Evolutionary conservation across 1,284 basidiomycete species (phyloP).

Genomic region (Pterula multifida): DNA sequence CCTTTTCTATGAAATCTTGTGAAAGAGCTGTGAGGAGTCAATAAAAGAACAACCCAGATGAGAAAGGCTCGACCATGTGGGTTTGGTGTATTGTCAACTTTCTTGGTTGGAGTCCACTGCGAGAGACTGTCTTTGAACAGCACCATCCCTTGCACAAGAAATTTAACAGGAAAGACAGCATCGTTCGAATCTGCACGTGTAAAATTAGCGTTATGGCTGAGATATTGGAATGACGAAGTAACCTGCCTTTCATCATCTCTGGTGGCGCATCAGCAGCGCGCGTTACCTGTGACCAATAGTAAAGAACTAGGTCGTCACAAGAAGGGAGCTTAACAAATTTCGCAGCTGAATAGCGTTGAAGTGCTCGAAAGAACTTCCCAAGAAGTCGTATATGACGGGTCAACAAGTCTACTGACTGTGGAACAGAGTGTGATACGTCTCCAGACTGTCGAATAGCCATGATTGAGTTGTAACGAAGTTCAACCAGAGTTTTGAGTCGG

Average conservation of each 20-base stretch:
- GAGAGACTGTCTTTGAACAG: slow-evolving; percentile 77
- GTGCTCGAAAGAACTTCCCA: slow-evolving; percentile 65
- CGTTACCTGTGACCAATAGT: slow-evolving; percentile 68
- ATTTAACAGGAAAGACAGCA: slow-evolving; percentile 63
- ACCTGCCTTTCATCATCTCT: slow-evolving; percentile 44
- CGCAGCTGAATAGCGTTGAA: slow-evolving; percentile 49
- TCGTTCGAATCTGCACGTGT: slow-evolving; percentile 38
- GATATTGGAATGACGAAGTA: background rate
- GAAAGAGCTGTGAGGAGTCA: slow-evolving; percentile 45
- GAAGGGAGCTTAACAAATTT: slow-evolving; percentile 53
- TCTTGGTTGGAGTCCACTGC: slow-evolving; percentile 56
- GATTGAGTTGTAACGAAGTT: slow-evolving; percentile 21
- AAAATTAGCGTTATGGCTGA: background rate
- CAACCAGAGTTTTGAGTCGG: slow-evolving; percentile 41
- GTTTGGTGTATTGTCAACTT: slow-evolving; percentile 41
- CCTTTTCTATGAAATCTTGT: slow-evolving; percentile 64
- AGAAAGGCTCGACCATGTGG: slow-evolving; percentile 34
- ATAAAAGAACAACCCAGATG: slow-evolving; percentile 5
- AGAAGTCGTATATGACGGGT: slow-evolving; percentile 56
- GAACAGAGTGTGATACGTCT: background rate
- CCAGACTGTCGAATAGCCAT: slow-evolving; percentile 1
- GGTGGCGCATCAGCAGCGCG: slow-evolving; percentile 45
- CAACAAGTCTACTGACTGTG: slow-evolving; percentile 31
- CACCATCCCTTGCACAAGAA: slow-evolving; percentile 79
- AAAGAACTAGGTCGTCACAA: slow-evolving; percentile 56